Evolutionary conservation across 2,329 filamentous ascomycete genomes (phyloP).

Genomic region (Aurifilum marmelostoma): DNA sequence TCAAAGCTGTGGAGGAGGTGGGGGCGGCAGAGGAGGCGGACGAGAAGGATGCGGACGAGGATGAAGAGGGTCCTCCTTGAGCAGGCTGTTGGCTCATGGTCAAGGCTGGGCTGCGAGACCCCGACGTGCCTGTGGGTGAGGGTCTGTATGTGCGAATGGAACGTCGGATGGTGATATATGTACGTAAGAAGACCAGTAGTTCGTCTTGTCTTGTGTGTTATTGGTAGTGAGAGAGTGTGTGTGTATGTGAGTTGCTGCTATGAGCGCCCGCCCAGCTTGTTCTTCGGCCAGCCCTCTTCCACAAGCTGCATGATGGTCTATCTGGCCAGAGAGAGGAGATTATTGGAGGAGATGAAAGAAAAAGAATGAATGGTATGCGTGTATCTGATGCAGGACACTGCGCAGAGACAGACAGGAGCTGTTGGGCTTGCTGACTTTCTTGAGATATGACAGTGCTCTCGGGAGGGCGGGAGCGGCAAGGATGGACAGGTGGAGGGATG

Average conservation of each 20-base stretch:
- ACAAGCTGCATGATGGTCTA: background rate
- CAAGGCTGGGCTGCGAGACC: no score
- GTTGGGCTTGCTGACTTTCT: background rate
- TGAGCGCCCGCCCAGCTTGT: slow-evolving; percentile 8
- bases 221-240: background rate
- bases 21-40: background rate
- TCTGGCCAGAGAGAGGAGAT: background rate
- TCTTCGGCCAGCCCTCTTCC: background rate
- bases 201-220: background rate
- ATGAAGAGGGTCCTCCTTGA: slow-evolving; percentile 9
- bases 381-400: background rate
- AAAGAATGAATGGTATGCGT: background rate
- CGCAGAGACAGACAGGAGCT: no score
- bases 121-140: no score
- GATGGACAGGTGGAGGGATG: background rate
- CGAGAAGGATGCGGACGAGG: background rate
- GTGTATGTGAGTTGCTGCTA: background rate
- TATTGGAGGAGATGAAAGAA: no score
- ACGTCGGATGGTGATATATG: background rate
- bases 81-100: background rate
- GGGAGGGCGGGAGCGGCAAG: background rate
- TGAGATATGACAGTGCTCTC: background rate
- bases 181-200: background rate
- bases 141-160: no score
- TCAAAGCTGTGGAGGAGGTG: background rate